Evolutionary conservation across 176 grass and related monocot species (phyloP), one percentile per base, ranked within the genome.

Genomic region (Carex scoparia): DNA sequence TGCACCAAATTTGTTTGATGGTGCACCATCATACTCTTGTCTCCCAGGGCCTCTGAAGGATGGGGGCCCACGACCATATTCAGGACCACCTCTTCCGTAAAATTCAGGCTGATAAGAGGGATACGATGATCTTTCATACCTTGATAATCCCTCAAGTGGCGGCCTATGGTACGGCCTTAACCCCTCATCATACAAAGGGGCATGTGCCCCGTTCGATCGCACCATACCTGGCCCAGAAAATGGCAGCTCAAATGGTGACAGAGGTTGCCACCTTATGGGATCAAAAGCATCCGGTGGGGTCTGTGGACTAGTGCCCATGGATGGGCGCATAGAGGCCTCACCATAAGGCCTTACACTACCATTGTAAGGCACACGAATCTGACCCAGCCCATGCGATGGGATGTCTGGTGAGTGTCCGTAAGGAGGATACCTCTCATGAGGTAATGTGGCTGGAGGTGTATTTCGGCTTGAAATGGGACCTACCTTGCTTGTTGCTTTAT

Each of bases 61-160:
- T 67, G 92, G 87, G 37, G 91, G 82, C 79, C 83, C 90, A 88
- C 61, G 79, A 61, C 81, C 90, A 67, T 84, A 94, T 87, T 94
- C 90, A 76, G 74, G 18, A 87, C 76, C 84, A 79, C 48, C 38
- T 71, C 81, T 84, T 68, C 91, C 84, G 42, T 83, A 54, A 57
- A 90, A 84, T 35, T 94, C 88, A 81, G 84, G 65, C 71, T 33
- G 67, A 14, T 15, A 58, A 66, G 77, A 74, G 51, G 81, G 81
- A 38, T 61, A 81, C 1, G 62, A 69, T 60, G 85, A 46, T 51
- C 57, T 64, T 81, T 63, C 79, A 63, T 64, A 81, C 37, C 59
- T 81, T 46, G 79, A 48, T 66, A 66, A 65, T 66, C 61, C 40
- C 44, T 83, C 58, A 31, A 83, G 28, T 51, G 81, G 63, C 18